Evolutionary conservation across 306 rosid species (phyloP).

Genomic region (Cucurbita ficifolia): DNA sequence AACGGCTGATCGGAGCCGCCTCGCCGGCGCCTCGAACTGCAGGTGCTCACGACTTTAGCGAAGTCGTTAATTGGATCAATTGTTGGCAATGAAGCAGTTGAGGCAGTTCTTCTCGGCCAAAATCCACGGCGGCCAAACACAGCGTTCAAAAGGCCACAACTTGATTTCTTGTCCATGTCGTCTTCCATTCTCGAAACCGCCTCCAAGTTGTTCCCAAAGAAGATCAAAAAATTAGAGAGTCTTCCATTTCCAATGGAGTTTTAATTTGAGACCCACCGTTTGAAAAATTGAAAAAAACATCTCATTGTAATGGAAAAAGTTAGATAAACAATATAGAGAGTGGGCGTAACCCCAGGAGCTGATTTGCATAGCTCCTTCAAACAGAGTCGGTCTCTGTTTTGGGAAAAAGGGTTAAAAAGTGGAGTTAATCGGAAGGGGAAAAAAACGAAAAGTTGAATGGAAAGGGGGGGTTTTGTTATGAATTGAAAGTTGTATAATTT

Average conservation of each 20-base stretch:
- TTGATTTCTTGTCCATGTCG: conserved; percentile 35
- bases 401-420: too few species aligned
- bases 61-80: not conserved
- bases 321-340: not conserved
- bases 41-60: conserved; percentile 16
- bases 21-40: conserved; percentile 31
- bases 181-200: conserved; percentile 33
- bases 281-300: not conserved
- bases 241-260: not conserved
- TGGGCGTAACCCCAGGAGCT: not conserved
- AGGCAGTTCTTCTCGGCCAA: conserved; percentile 25
- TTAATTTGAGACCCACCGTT: not conserved
- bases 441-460: not conserved
- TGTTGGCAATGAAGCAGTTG: conserved; percentile 16
- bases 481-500: not conserved
- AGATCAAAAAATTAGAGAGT: not conserved
- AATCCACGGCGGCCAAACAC: conserved; percentile 36
- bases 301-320: not conserved
- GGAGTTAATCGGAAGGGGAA: not conserved
- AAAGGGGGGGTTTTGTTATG: not conserved
- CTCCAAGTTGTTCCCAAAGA: not conserved
- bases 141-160: conserved; percentile 55
- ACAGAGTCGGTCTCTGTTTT: not conserved
- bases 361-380: not conserved
- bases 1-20: conserved; percentile 14